These are phyloP conservation scores for Nephelium lappaceum DNA, from an alignment of 345 rosid genomes.

Conservation along the genomic window DNA sequence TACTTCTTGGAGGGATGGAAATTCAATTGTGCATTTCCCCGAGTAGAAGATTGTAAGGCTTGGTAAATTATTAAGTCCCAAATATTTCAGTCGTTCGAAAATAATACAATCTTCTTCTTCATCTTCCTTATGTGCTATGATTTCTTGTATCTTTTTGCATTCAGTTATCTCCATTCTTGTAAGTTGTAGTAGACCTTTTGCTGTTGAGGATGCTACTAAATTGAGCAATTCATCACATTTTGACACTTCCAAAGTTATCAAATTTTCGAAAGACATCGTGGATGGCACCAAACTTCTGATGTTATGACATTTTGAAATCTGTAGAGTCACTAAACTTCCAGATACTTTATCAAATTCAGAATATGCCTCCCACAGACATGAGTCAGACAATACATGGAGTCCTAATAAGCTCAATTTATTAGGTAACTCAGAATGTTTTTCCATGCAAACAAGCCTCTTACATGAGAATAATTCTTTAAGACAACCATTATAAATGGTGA, in stretches of 20 bases:
- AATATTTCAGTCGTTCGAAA: too few relatives aligned
- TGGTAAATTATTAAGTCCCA: too few relatives aligned
- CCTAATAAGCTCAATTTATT: background rate
- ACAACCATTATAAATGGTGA: too few relatives aligned
- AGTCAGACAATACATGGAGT: too few relatives aligned
- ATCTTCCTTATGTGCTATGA: background rate
- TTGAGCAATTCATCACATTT: constrained; percentile 16
- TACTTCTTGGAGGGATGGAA: too few relatives aligned
- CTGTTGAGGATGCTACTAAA: constrained; percentile 20
- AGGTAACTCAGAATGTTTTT: too few relatives aligned
- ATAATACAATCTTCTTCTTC: background rate
- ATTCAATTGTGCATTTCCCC: too few relatives aligned
- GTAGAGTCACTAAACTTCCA: background rate
- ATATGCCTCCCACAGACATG: too few relatives aligned
- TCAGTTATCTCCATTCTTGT: constrained; percentile 12
- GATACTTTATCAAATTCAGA: background rate
- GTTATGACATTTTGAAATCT: background rate
- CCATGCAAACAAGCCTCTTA: too few relatives aligned
- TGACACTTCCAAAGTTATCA: constrained; percentile 14
- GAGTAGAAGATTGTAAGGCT: too few relatives aligned
- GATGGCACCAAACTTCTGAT: background rate
- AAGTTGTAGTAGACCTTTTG: constrained; percentile 22
- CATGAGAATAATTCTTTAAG: too few relatives aligned
- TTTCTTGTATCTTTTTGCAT: background rate
- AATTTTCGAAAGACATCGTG: background rate